phyloP scores from a whole-genome alignment of 2,329 filamentous ascomycete genomes.

The Teratosphaeria zuluensis region DNA sequence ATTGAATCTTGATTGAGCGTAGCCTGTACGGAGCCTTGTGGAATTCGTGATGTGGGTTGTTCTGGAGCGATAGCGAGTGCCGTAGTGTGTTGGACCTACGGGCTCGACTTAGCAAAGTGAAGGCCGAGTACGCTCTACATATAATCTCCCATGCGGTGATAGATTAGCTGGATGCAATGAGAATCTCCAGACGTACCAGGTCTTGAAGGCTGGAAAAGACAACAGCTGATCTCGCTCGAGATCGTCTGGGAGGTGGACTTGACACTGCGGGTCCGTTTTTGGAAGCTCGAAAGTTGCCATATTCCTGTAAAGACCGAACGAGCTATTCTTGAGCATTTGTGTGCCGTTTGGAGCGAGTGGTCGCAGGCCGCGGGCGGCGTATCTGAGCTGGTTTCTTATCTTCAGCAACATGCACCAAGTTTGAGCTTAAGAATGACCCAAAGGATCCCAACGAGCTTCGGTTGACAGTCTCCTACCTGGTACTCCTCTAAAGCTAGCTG shows the following conservation, averaged over 20 bases:
- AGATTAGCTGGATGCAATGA: background rate
- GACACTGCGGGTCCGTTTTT: conserved; percentile 23
- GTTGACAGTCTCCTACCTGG: too few relatives aligned
- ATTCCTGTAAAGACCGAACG: background rate
- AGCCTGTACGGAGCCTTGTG: conserved; percentile 43
- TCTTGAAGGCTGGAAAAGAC: conserved; percentile 45
- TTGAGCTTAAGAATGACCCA: too few relatives aligned
- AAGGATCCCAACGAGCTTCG: too few relatives aligned
- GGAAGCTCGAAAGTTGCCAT: conserved; percentile 36
- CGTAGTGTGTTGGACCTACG: conserved; percentile 35
- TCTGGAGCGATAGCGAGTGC: conserved; percentile 39
- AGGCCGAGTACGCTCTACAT: too few relatives aligned
- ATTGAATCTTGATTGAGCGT: conserved; percentile 43
- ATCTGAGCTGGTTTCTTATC: too few relatives aligned
- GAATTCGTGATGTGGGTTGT: conserved; percentile 39
- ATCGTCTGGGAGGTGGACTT: conserved; percentile 30
- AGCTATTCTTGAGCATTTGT: background rate
- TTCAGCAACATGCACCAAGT: too few relatives aligned
- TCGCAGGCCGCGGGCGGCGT: too few relatives aligned
- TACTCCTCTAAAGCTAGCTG: too few relatives aligned
- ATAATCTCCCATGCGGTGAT: too few relatives aligned
- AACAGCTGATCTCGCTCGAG: conserved; percentile 32
- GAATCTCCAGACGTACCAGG: conserved; percentile 30
- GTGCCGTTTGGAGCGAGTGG: background rate
- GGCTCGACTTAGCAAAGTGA: background rate